Conservation (phyloP, 768 basidiomycete species). For the Russula abietina region DNA sequence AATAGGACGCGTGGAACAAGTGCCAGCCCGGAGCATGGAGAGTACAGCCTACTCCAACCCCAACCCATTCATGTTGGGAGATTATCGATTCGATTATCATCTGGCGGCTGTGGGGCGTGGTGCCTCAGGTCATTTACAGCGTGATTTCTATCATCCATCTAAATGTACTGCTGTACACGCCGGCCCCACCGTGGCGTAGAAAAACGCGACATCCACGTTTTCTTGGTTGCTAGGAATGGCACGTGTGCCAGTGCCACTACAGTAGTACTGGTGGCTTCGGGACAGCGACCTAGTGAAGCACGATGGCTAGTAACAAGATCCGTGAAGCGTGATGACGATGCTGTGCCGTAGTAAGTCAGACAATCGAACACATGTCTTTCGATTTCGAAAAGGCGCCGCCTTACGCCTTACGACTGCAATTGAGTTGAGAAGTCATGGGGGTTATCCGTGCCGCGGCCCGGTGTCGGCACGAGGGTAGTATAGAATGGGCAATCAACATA, state of each 20-base stretch:
- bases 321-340: neutral
- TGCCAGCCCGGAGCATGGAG: neutral
- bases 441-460: slow-evolving; percentile 1
- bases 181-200: neutral
- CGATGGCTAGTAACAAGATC: neutral
- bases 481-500: neutral
- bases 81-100: neutral
- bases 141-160: neutral
- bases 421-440: neutral
- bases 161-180: neutral
- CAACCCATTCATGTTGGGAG: neutral
- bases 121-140: neutral
- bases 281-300: too few relatives aligned
- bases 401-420: neutral
- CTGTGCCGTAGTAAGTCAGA: neutral
- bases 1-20: neutral
- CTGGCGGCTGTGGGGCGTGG: neutral
- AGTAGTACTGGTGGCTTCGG: neutral
- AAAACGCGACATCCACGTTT: slow-evolving; percentile 7
- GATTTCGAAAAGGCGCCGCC: neutral
- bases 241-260: neutral
- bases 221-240: neutral
- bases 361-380: neutral
- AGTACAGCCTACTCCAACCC: neutral
- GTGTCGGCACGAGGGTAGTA: neutral